Base-by-base conservation (phyloP, 352 stramenopile genomes). In the Globisporangium takayamanum region DNA sequence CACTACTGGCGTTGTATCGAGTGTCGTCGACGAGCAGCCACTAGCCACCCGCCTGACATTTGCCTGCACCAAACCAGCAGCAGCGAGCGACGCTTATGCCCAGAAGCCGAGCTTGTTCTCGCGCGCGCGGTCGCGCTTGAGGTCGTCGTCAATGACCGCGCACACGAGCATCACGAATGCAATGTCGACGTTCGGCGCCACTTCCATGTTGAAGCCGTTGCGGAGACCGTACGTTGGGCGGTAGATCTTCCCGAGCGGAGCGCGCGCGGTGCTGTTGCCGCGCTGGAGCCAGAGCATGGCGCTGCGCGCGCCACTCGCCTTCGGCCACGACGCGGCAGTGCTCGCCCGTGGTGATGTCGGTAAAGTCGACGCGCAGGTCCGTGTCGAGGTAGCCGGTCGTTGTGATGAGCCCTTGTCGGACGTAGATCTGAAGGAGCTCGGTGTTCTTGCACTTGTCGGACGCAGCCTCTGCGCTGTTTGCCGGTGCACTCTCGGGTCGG, bases 351-450 rank as follows among this genome's bases (percentile, higher is more conserved):
- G 55, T 50, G 22, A 46, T 16, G 20, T 61, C 55, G 15, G 36
- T 55, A 25, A 61, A 61, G 47, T 61, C 55, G 25, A 55, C 55
- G 2, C 55, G 47, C 46, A 61, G 14, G 3, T 50, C 15, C 37
- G 37, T 55, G 22, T 61, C 47, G 15, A 55, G 47, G 48, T 61
- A 61, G 3, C 22, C 25, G 3, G 14, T 44, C 36, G 30, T 46
- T 5, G 25, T 55, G 10, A 11, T 41, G 16, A 41, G 22, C 0
- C 47, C 36, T 37, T 61, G 47, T 47, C 54, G 53, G 47, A 61
- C 48, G 33, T 61, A 61, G 16, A 61, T n/a, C 26, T 61, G 55
- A 1, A 61, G 33, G 11, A 60, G 28, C 18, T 59, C 33, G 3
- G 26, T 14, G 16, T 33, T 39, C 6, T 61, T 28, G 1, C 50